Conservation (phyloP, 768 basidiomycete genomes). For the Russula ochroleuca region DNA sequence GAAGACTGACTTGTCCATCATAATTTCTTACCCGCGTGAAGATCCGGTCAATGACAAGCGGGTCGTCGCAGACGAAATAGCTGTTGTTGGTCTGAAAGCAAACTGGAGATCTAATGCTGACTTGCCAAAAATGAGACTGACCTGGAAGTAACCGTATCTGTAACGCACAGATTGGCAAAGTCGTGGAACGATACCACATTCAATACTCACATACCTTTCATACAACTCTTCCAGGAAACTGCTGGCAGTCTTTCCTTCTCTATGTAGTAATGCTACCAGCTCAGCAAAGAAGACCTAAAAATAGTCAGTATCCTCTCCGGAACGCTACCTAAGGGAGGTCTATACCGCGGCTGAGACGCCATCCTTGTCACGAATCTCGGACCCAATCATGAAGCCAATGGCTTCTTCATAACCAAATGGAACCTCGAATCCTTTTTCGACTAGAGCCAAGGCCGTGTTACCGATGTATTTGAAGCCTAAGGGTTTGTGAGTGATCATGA, state of each 20-base stretch:
- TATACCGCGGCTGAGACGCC: constrained; percentile 76
- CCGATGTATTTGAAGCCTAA: constrained; percentile 89
- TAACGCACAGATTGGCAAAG: constrained; percentile 8
- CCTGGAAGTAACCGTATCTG: constrained; percentile 80
- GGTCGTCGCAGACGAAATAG: constrained; percentile 73
- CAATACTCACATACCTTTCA: constrained; percentile 40
- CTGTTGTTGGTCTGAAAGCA: constrained; percentile 65
- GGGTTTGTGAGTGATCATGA: background rate
- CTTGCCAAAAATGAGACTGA: constrained; percentile 28
- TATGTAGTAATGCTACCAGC: constrained; percentile 50
- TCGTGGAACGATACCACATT: background rate
- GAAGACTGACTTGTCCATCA: constrained; percentile 37
- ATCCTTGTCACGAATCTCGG: constrained; percentile 79
- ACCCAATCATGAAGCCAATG: constrained; percentile 86
- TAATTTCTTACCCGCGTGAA: constrained; percentile 64
- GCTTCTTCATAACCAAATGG: constrained; percentile 90
- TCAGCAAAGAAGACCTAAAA: constrained; percentile 65
- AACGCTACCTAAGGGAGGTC: background rate
- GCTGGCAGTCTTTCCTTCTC: constrained; percentile 50
- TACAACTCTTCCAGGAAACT: constrained; percentile 62
- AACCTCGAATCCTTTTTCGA: constrained; percentile 55
- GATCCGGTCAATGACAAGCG: constrained; percentile 60
- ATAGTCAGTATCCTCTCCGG: background rate
- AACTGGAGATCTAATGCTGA: background rate
- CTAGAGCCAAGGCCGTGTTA: constrained; percentile 68